phyloP scores from a whole-genome alignment of 2,329 filamentous ascomycete genomes.

The Aspergillus quadrilineatus region DNA sequence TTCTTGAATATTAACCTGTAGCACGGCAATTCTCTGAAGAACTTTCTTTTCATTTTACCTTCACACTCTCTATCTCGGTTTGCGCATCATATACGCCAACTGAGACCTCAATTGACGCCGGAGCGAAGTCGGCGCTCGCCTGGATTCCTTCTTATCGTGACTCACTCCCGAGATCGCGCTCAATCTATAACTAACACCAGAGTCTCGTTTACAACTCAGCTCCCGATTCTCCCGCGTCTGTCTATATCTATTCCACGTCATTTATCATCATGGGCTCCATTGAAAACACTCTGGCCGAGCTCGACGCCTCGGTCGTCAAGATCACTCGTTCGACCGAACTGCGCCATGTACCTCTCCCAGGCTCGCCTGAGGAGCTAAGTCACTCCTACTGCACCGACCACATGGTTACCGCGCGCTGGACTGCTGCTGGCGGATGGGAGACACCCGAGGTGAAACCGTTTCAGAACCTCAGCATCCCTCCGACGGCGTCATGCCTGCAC shows the following conservation, averaged over 20 bases:
- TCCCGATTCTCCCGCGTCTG: not conserved
- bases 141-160: constrained; percentile 6
- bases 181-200: not conserved
- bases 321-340: constrained; percentile 38
- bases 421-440: constrained; percentile 64
- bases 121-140: not conserved
- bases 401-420: constrained; percentile 78
- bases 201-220: not conserved
- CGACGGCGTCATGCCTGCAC: constrained; percentile 77
- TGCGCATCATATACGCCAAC: not conserved
- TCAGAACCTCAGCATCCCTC: constrained; percentile 73
- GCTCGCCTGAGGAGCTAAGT: constrained; percentile 42
- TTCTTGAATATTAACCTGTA: not conserved
- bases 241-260: not conserved
- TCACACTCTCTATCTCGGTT: not conserved
- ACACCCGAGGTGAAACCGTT: constrained; percentile 73
- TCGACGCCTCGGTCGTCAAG: constrained; percentile 42
- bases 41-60: not conserved
- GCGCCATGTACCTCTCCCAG: constrained; percentile 37
- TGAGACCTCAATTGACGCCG: not conserved
- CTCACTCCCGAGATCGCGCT: constrained; percentile 5
- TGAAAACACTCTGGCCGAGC: constrained; percentile 31
- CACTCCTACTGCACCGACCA: constrained; percentile 69
- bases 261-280: constrained; percentile 32
- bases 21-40: not conserved